phyloP scores from a whole-genome alignment of 768 basidiomycete genomes.

The Phylloporus rhodoxanthus region DNA sequence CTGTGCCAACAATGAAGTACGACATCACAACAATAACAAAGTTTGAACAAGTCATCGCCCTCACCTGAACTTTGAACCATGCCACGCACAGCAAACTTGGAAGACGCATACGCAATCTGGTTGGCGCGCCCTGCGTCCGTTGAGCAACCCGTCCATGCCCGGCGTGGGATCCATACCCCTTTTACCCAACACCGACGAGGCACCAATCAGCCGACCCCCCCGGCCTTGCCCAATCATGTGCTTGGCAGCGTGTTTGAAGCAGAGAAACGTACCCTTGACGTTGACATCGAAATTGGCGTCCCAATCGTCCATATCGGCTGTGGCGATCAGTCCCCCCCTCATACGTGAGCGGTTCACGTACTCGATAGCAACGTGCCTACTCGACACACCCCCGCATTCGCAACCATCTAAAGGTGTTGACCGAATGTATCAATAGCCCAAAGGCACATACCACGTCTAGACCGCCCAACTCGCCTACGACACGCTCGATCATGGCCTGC shows the following conservation, averaged over 20 bases:
- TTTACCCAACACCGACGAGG: conserved; percentile 2
- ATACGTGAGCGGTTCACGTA: not conserved
- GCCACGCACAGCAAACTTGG: conserved; percentile 11
- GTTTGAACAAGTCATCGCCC: not conserved
- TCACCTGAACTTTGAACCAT: conserved; percentile 14
- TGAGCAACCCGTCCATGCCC: not conserved
- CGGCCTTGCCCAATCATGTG: conserved; percentile 21
- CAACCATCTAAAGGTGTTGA: conserved; percentile 5
- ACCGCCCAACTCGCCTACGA: conserved; percentile 7
- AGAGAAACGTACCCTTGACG: conserved; percentile 20
- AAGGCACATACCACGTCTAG: conserved; percentile 9
- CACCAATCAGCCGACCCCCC: not conserved
- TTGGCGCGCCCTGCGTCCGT: not conserved
- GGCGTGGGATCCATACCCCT: not conserved
- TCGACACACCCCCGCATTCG: conserved; percentile 7
- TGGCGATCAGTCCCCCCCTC: not conserved
- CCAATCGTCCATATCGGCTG: conserved; percentile 13
- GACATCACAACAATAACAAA: not conserved
- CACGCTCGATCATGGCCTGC: conserved; percentile 10
- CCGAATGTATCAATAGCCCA: too few species aligned
- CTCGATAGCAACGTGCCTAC: conserved; percentile 1
- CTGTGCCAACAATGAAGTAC: conserved; percentile 12
- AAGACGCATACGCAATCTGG: conserved; percentile 11
- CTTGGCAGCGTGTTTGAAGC: conserved; percentile 18
- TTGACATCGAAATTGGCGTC: conserved; percentile 26